These are phyloP conservation scores for Amanita rimosa DNA, from an alignment of 768 basidiomycete genomes.

Conservation along the genomic window DNA sequence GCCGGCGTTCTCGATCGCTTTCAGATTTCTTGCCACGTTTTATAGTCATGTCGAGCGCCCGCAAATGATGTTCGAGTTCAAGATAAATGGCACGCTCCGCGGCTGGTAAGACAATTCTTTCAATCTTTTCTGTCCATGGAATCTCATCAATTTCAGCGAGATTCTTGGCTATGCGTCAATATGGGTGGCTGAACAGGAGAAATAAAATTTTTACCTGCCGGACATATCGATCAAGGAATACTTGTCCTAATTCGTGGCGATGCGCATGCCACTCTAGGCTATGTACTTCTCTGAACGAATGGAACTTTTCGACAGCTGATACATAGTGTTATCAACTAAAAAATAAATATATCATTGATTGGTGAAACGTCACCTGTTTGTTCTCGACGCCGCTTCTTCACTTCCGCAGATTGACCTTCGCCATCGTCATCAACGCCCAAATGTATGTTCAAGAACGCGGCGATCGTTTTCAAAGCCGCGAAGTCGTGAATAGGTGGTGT, in stretches of 20 bases:
- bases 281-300: slow-evolving; percentile 92
- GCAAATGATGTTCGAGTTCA: slow-evolving; percentile 87
- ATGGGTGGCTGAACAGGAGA: background rate
- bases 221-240: slow-evolving; percentile 72
- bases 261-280: slow-evolving; percentile 88
- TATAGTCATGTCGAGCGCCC: slow-evolving; percentile 81
- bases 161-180: slow-evolving; percentile 41
- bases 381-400: slow-evolving; percentile 74
- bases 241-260: slow-evolving; percentile 73
- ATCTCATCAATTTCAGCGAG: slow-evolving; percentile 97
- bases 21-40: slow-evolving; percentile 53
- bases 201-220: slow-evolving; percentile 49
- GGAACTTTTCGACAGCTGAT: slow-evolving; percentile 82
- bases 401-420: slow-evolving; percentile 62
- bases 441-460: slow-evolving; percentile 81
- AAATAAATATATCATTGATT: background rate
- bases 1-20: slow-evolving; percentile 82
- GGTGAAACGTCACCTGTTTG: slow-evolving; percentile 57
- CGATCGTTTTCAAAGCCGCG: slow-evolving; percentile 81
- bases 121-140: slow-evolving; percentile 54
- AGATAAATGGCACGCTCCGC: slow-evolving; percentile 92
- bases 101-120: slow-evolving; percentile 69
- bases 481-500: slow-evolving; percentile 93
- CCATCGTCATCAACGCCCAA: slow-evolving; percentile 85
- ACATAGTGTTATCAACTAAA: background rate